phyloP scores from a whole-genome alignment of 257 asterid species.

The Echites panduratus region DNA sequence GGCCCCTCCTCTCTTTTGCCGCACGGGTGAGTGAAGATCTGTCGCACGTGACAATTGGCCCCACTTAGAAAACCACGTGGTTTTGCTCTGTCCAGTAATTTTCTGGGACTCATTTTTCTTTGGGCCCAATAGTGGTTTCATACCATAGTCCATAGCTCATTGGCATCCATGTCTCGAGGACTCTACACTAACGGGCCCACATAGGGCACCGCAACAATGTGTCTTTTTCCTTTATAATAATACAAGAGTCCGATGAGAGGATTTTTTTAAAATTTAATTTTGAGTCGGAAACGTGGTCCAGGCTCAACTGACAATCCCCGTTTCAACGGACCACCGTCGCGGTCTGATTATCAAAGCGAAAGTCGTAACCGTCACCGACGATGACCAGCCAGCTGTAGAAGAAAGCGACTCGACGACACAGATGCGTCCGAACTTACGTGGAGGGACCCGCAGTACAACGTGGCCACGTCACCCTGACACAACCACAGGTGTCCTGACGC shows the following conservation, averaged over 20 bases:
- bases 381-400: constrained; percentile 38
- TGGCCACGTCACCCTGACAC: constrained; percentile 60
- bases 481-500: constrained; percentile 34
- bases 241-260: background rate
- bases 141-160: background rate
- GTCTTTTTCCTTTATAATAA: background rate
- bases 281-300: too few species aligned
- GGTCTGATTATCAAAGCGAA: background rate
- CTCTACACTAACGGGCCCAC: too few species aligned
- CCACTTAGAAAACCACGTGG: constrained; percentile 9
- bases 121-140: background rate
- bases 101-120: background rate
- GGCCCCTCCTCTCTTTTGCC: background rate
- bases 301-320: background rate
- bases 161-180: background rate
- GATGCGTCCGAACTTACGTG: constrained; percentile 18
- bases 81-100: background rate
- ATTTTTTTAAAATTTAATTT: too few species aligned
- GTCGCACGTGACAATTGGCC: constrained; percentile 1
- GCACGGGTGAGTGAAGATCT: constrained; percentile 15
- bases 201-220: too few species aligned
- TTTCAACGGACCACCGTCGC: background rate
- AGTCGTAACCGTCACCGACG: constrained; percentile 21
- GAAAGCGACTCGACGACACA: constrained; percentile 31
- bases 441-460: constrained; percentile 37